Conservation (phyloP, 306 rosid species). For the barrel medic (Medicago truncatula) region DNA sequence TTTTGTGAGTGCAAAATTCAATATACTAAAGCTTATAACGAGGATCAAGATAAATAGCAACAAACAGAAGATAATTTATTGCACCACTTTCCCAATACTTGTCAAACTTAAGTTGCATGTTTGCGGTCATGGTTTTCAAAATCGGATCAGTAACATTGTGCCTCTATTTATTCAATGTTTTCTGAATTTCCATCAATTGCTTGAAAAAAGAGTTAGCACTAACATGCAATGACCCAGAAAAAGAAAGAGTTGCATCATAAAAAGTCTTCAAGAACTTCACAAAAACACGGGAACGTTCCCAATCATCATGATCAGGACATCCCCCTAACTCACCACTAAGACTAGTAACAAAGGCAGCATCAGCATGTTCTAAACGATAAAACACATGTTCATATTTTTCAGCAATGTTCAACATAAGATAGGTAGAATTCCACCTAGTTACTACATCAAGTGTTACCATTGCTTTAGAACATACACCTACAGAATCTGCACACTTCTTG, state of each 20-base stretch:
- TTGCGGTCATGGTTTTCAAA: background rate
- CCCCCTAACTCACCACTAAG: background rate
- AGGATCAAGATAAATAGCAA: background rate
- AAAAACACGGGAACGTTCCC: background rate
- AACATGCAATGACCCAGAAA: background rate
- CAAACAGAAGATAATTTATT: background rate
- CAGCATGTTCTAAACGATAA: background rate
- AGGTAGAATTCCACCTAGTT: background rate
- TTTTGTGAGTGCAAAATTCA: background rate
- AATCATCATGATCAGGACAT: background rate
- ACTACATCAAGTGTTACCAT: background rate
- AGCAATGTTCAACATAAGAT: background rate
- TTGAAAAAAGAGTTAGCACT: background rate
- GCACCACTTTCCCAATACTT: background rate
- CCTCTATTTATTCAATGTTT: background rate
- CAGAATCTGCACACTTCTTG: background rate
- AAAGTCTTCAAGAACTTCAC: slow-evolving; percentile 9
- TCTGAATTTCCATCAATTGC: background rate
- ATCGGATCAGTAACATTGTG: background rate
- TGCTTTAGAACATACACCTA: background rate
- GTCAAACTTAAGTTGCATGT: background rate
- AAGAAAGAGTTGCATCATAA: slow-evolving; percentile 4
- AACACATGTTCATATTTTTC: background rate
- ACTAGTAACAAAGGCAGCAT: background rate
- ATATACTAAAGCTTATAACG: background rate